Evolutionary conservation across 164 flowering plant species (phyloP).

Genomic region (Pachysandra terminalis): DNA sequence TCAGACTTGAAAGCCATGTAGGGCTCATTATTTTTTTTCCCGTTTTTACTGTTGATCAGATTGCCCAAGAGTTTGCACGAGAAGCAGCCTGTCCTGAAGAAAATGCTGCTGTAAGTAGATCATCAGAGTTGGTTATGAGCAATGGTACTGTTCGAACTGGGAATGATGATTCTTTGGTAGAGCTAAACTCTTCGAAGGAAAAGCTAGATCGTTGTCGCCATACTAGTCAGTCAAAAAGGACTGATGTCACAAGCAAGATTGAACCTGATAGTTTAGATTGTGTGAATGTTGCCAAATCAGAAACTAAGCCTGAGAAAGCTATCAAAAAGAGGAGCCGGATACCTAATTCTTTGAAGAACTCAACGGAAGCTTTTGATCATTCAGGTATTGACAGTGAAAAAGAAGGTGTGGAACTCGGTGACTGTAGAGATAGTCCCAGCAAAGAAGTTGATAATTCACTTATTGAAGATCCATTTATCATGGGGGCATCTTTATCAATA

Average conservation of each 20-base stretch:
- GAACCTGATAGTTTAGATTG: constrained; percentile 23
- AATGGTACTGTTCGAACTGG: constrained; percentile 37
- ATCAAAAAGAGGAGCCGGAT: constrained; percentile 32
- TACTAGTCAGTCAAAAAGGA: constrained; percentile 17
- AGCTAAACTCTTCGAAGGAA: constrained; percentile 24
- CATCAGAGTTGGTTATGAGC: constrained; percentile 35
- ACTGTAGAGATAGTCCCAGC: constrained; percentile 18
- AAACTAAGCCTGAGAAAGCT: constrained; percentile 31
- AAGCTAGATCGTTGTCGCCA: constrained; percentile 23
- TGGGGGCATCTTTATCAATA: constrained; percentile 27
- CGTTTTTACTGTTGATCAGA: constrained; percentile 31
- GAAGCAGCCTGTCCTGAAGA: constrained; percentile 27
- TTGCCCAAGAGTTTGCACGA: constrained; percentile 24
- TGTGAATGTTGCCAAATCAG: constrained; percentile 19
- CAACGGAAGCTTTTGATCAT: constrained; percentile 30
- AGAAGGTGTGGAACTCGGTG: constrained; percentile 25
- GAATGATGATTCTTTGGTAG: constrained; percentile 25
- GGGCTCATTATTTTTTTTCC: neutral
- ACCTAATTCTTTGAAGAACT: constrained; percentile 14
- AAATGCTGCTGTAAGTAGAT: constrained; percentile 26
- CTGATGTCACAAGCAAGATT: constrained; percentile 15
- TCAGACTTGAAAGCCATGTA: neutral
- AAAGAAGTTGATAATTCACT: constrained; percentile 33
- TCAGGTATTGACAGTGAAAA: constrained; percentile 28
- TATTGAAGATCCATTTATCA: constrained; percentile 26